Conservation (phyloP, 345 rosid species). For the Passiflora organensis region DNA sequence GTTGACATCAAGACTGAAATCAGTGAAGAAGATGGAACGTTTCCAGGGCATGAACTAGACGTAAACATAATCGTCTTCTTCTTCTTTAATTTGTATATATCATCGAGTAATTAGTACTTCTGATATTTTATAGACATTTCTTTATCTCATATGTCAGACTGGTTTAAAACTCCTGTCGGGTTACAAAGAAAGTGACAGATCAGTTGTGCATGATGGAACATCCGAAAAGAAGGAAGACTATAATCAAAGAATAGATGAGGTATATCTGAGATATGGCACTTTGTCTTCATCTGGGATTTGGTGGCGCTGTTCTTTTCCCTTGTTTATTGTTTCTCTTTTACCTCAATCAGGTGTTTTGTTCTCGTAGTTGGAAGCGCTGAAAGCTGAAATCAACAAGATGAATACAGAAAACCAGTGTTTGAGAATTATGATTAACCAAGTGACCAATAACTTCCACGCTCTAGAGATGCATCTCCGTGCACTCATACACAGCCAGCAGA, state of each 20-base stretch:
- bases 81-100: too few relatives aligned
- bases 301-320: background rate
- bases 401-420: conserved; percentile 11
- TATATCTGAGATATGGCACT: too few relatives aligned
- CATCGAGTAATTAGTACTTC: too few relatives aligned
- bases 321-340: too few relatives aligned
- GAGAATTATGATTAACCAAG: conserved; percentile 8
- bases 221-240: background rate
- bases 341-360: too few relatives aligned
- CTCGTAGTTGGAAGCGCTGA: conserved; percentile 10
- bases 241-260: conserved; percentile 1
- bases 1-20: conserved; percentile 5
- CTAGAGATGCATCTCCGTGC: conserved; percentile 11
- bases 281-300: background rate
- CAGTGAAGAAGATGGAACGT: background rate
- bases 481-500: conserved; percentile 3
- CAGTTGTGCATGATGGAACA: background rate
- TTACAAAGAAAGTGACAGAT: background rate
- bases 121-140: too few relatives aligned
- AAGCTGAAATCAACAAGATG: conserved; percentile 5
- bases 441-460: conserved; percentile 2
- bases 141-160: too few relatives aligned
- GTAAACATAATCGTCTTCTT: background rate
- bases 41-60: background rate
- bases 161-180: conserved; percentile 7